Base-by-base conservation (phyloP, 129 eudicot genomes). In the Rutidosis leptorrhynchoides region DNA sequence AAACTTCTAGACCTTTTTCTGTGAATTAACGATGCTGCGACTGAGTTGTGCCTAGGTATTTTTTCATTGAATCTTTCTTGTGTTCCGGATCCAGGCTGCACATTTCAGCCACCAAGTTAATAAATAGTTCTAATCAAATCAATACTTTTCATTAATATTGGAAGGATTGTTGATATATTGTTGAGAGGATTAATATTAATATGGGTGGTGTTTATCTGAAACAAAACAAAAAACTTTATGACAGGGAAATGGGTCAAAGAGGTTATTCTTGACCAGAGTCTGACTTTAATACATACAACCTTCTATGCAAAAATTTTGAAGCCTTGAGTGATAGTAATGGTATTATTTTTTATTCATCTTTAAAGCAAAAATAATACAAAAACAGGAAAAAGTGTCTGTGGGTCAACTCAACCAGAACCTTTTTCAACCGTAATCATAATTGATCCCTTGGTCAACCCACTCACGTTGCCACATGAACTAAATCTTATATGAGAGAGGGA, bases 71-170 rank as follows among this genome's bases (percentile, higher is more conserved):
- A 71, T 93, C 98, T 64, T 82, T 82, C 80, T 85, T 86, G 68
- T 65, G 98, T 76, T 85, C 96, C 6, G 83, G 96, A 78, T 93
- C 95, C 80, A 93, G 96, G 83, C 98, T 93, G 95, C 71, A 70
- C 27, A 67, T 23, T 16, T 64, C 58, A 65, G 17, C 19, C 70
- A 51, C 33, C 12, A 30, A 10, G 54, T 62, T 65, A 61, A 28
- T 26, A n/a, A 3, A 23, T 28, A 19, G 7, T 58, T 69, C 45
- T 7, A 17, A 24, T 26, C 16, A 5, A 17, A 24, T 26, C 16
- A 5, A 2, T 59, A 30, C 22, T 10, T 28, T 59, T 9, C 65
- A 28, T 30, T 0, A 26, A 4, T 27, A 12, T 3, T 35, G 40
- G 4, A 27, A 58, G 12, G 33, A 58, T 26, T 15, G 12, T 16